Conservation (phyloP, 495 filamentous ascomycete species). For the Hypoxylon intermedium region DNA sequence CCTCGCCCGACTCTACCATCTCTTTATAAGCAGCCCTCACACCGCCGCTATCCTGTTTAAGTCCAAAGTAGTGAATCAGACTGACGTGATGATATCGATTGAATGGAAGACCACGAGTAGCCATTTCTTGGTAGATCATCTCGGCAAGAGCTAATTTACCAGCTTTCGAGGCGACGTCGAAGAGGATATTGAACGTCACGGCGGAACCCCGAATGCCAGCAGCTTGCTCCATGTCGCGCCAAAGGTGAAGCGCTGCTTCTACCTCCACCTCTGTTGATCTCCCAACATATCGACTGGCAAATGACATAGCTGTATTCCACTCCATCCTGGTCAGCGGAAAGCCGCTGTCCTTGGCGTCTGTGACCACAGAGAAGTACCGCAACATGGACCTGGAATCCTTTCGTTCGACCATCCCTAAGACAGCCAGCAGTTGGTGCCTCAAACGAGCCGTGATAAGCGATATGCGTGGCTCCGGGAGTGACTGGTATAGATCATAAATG, state of each 20-base stretch:
- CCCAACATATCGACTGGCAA: conserved; percentile 74
- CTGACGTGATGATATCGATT: conserved; percentile 79
- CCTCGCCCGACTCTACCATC: conserved; percentile 79
- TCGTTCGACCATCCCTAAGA: conserved; percentile 67
- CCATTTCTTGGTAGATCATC: conserved; percentile 83
- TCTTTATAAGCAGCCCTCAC: conserved; percentile 75
- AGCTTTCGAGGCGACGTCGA: conserved; percentile 84
- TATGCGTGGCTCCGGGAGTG: conserved; percentile 66
- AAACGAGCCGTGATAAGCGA: conserved; percentile 63
- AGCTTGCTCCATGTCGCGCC: conserved; percentile 85
- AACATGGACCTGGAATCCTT: conserved; percentile 69
- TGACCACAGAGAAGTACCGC: conserved; percentile 81
- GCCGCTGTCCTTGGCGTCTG: conserved; percentile 75
- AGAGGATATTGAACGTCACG: conserved; percentile 89
- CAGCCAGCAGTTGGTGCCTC: conserved; percentile 70
- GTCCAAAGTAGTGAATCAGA: conserved; percentile 82
- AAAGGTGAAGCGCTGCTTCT: conserved; percentile 76
- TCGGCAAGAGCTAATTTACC: conserved; percentile 83
- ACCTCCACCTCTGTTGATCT: conserved; percentile 68
- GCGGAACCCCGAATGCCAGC: conserved; percentile 67
- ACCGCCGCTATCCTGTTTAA: conserved; percentile 69
- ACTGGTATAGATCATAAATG: conserved; percentile 53
- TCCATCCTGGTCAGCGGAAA: conserved; percentile 69
- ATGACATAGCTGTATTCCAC: conserved; percentile 85
- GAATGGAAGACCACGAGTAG: conserved; percentile 64